Percentiles rank a stretch among this genome's conserved stretches.
Evolutionary conservation across 495 filamentous ascomycete species (phyloP).

Genomic region (Penicillium maclennaniae): DNA sequence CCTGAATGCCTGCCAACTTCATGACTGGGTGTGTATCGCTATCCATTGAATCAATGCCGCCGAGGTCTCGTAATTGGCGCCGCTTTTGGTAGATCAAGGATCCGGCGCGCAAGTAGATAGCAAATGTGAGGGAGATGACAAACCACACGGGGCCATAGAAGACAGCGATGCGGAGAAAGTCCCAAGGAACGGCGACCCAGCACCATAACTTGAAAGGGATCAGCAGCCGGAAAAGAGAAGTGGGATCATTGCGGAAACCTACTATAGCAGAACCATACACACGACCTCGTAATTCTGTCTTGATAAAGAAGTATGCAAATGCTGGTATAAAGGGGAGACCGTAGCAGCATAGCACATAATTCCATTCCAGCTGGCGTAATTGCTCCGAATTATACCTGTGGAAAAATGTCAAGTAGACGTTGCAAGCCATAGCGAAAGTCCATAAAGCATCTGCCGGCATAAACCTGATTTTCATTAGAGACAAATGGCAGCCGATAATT

Average conservation of each 20-base stretch:
- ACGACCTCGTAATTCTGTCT: slow-evolving; percentile 40
- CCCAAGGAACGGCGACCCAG: slow-evolving; percentile 68
- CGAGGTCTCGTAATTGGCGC: slow-evolving; percentile 41
- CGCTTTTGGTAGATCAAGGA: slow-evolving; percentile 60
- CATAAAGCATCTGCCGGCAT: slow-evolving; percentile 72
- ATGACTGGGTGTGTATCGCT: slow-evolving; percentile 35
- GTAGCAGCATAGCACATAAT: slow-evolving; percentile 70
- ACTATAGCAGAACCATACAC: slow-evolving; percentile 75
- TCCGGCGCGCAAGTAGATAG: slow-evolving; percentile 72
- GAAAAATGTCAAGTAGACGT: slow-evolving; percentile 86
- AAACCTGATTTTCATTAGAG: slow-evolving; percentile 50
- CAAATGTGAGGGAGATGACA: slow-evolving; percentile 62
- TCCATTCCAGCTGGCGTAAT: slow-evolving; percentile 66
- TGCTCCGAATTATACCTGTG: slow-evolving; percentile 64
- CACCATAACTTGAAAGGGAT: slow-evolving; percentile 64
- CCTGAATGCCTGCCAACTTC: slow-evolving; percentile 57
- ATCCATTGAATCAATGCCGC: slow-evolving; percentile 36
- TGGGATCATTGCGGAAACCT: slow-evolving; percentile 7
- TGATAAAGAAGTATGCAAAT: slow-evolving; percentile 63
- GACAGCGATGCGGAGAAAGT: slow-evolving; percentile 66
- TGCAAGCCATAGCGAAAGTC: slow-evolving; percentile 83
- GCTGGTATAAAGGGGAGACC: slow-evolving; percentile 71
- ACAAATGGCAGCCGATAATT: not conserved
- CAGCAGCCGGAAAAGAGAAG: not conserved
- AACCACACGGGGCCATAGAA: slow-evolving; percentile 91